Evolutionary conservation across 768 basidiomycete species (phyloP), one percentile per base, ranked within the genome.

Genomic region (Phallus indusiatus): DNA sequence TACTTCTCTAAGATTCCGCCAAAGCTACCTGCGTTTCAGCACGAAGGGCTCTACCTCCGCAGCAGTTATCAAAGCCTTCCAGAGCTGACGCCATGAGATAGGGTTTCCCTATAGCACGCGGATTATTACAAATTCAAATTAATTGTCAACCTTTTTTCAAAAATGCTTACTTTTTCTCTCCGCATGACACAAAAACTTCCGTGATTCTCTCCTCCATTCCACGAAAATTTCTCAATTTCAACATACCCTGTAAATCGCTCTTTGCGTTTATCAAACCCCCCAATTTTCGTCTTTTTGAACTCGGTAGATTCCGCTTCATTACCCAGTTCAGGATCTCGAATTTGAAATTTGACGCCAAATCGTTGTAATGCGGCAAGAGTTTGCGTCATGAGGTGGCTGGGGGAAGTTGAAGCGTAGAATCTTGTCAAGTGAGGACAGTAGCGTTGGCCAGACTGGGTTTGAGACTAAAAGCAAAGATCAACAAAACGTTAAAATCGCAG

Each of bases 351-450:
- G 20, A 83, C 80, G 8, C 73, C 74, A 0, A 81, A 64, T 0
- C 55, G 63, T 37, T 76, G 72, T 11, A 90, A 73, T 34, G 76
- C 77, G 53, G 24, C 10, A 8, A 22, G 21, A 34, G 14, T 22
- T 51, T 51, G 21, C 11, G 50, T 16, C 50, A 51, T 51, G 12
- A 51, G 20, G 4, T 34, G 50, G 20, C 18, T 70, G 0, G 87
- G 86, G 0, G 75, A 74, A 2, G 85, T 67, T 0, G 77, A 69
- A 0, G 85, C 79, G 69, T 90, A 93, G 76, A 94, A 93, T 0
- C 90, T 84, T 0, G 91, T 92, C 17, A 91, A 77, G 60, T 84
- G 79, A 0, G 89, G 86, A 1, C 76, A 84, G 65, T 91, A 90
- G 11, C 83, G 80, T 24, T 74, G 76, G 3, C 90, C 90, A 1